Evolutionary conservation across 805 yeast species (phyloP).

Genomic region (Zygotorulaspora florentina): DNA sequence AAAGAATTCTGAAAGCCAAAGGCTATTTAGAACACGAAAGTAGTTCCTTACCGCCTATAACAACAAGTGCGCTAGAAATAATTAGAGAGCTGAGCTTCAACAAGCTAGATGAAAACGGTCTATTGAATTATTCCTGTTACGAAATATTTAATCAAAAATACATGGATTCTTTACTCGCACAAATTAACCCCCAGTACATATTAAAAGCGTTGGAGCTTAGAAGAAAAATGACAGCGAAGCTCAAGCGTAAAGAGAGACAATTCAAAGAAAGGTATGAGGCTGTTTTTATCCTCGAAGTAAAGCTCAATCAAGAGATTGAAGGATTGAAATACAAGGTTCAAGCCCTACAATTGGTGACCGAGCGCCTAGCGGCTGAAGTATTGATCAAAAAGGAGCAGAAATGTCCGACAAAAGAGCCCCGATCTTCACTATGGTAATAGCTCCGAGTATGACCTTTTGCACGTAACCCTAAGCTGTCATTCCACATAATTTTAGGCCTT

Average conservation of each 20-base stretch:
- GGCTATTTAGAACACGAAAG: constrained; percentile 13
- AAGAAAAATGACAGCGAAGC: constrained; percentile 41
- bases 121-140: constrained; percentile 40
- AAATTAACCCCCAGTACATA: constrained; percentile 45
- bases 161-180: constrained; percentile 40
- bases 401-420: constrained; percentile 1
- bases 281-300: constrained; percentile 51
- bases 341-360: constrained; percentile 35
- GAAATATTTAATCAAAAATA: constrained; percentile 35
- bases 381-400: background rate
- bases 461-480: no score
- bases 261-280: constrained; percentile 61
- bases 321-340: constrained; percentile 37
- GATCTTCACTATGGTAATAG: background rate
- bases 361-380: constrained; percentile 18
- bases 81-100: constrained; percentile 23
- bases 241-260: constrained; percentile 48
- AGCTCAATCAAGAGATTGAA: constrained; percentile 53
- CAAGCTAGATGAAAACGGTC: constrained; percentile 29
- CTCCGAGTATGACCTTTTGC: no score
- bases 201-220: constrained; percentile 43
- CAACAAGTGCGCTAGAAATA: constrained; percentile 8
- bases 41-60: background rate
- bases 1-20: constrained; percentile 37
- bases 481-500: no score